These are phyloP conservation scores for Triglochin maritima DNA, from an alignment of 106 monocot genomes.

Conservation along the genomic window DNA sequence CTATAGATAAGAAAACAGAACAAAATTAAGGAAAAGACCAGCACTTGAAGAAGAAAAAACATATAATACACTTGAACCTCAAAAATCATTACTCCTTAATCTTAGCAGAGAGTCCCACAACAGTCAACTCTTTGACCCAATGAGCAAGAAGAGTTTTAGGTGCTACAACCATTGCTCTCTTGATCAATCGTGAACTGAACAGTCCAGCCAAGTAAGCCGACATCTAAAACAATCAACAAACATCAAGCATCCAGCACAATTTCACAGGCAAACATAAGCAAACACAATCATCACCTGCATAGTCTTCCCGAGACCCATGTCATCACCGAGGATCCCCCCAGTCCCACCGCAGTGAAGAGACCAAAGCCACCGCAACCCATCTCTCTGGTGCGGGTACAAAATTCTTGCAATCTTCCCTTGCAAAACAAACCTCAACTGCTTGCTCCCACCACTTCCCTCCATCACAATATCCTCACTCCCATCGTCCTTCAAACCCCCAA, in stretches of 20 bases:
- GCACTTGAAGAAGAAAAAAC: not conserved
- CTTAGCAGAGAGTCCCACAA: slow-evolving; percentile 62
- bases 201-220: slow-evolving; percentile 84
- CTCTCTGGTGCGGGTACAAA: slow-evolving; percentile 78
- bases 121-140: slow-evolving; percentile 84
- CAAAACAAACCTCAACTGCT: slow-evolving; percentile 30
- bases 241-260: not conserved
- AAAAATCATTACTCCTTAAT: slow-evolving; percentile 57
- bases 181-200: slow-evolving; percentile 66
- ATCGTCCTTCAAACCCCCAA: not conserved
- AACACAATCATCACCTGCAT: slow-evolving; percentile 61
- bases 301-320: slow-evolving; percentile 99
- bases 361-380: slow-evolving; percentile 91
- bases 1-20: slow-evolving; percentile 17
- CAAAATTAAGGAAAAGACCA: not conserved
- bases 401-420: slow-evolving; percentile 34
- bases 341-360: slow-evolving; percentile 58
- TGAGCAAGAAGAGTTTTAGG: slow-evolving; percentile 93
- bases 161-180: slow-evolving; percentile 72
- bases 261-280: not conserved
- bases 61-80: not conserved
- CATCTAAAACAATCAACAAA: slow-evolving; percentile 34
- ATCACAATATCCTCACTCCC: slow-evolving; percentile 19
- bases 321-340: slow-evolving; percentile 94
- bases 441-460: slow-evolving; percentile 22